phyloP scores from a whole-genome alignment of 345 rosid species.

The Angophora floribunda region DNA sequence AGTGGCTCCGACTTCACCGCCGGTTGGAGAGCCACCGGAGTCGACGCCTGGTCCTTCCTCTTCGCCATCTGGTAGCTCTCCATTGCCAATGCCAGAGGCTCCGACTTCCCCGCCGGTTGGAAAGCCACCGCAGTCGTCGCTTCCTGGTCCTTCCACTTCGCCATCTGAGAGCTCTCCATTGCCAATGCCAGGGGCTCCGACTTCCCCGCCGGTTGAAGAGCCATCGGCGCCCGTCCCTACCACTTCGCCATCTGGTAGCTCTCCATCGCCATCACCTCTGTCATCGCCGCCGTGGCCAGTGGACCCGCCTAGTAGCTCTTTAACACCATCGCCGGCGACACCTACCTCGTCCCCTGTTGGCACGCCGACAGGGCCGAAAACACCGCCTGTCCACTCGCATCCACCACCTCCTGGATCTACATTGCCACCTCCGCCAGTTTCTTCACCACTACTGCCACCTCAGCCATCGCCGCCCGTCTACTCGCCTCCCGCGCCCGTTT shows the following conservation, averaged over 20 bases:
- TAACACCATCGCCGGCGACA: constrained; percentile 6
- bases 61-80: constrained; percentile 1
- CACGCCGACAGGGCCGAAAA: constrained; percentile 11
- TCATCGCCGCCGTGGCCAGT: constrained; percentile 2
- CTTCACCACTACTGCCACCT: constrained; percentile 16
- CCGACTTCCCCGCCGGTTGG: neutral
- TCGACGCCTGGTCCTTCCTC: constrained; percentile 3
- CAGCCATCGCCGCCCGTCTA: neutral
- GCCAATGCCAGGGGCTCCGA: constrained; percentile 14
- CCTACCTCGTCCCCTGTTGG: constrained; percentile 1
- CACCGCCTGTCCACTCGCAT: constrained; percentile 7
- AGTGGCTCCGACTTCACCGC: neutral
- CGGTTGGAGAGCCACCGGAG: constrained; percentile 1
- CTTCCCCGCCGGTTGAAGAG: neutral
- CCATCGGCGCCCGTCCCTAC: neutral
- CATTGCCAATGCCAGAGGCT: constrained; percentile 20
- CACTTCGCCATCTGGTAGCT: constrained; percentile 1
- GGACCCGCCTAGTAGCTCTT: neutral
- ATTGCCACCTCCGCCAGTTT: constrained; percentile 17
- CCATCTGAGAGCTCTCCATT: constrained; percentile 12
- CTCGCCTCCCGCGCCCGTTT: neutral
- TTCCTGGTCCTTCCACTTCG: neutral
- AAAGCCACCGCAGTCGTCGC: neutral
- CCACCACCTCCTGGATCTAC: neutral
- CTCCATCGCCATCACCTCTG: constrained; percentile 4